Evolutionary conservation across 352 stramenopile species (phyloP).

Genomic region (Stramenopiles sp.): DNA sequence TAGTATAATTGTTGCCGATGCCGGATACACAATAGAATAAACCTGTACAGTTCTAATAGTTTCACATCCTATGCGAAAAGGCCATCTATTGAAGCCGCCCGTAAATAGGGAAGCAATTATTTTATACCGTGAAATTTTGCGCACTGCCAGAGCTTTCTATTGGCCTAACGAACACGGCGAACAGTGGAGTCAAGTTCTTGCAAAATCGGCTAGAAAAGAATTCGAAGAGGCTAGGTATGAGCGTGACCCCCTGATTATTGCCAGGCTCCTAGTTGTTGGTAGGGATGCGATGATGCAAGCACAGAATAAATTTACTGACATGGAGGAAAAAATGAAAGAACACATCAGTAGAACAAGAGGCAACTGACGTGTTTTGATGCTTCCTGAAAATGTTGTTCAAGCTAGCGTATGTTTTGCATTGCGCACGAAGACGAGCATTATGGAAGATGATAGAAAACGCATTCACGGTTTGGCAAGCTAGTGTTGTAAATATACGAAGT

Average conservation of each 20-base stretch:
- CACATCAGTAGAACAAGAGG: background rate
- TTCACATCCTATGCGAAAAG: too few relatives aligned
- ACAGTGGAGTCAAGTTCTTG: slow-evolving; percentile 37
- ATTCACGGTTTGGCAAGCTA: background rate
- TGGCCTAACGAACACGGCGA: slow-evolving; percentile 31
- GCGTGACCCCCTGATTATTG: slow-evolving; percentile 43
- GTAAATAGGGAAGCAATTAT: background rate
- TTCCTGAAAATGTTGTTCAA: background rate
- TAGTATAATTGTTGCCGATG: too few relatives aligned
- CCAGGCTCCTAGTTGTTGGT: slow-evolving; percentile 41
- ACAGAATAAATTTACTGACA: slow-evolving; percentile 41
- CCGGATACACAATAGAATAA: too few relatives aligned
- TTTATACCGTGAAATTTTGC: background rate
- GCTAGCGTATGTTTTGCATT: too few relatives aligned
- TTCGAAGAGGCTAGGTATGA: slow-evolving; percentile 40
- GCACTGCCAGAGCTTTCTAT: slow-evolving; percentile 9
- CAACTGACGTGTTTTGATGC: background rate
- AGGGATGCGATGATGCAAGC: slow-evolving; percentile 43
- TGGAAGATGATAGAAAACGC: background rate
- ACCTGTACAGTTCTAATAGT: too few relatives aligned
- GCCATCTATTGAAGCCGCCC: too few relatives aligned
- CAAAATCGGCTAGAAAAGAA: slow-evolving; percentile 37
- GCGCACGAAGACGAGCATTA: background rate
- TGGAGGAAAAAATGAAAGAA: slow-evolving; percentile 26
- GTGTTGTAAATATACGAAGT: background rate